These are phyloP conservation scores for Aspergillus pseudoterreus DNA, from an alignment of 2,329 filamentous ascomycete species.

Conservation along the genomic window DNA sequence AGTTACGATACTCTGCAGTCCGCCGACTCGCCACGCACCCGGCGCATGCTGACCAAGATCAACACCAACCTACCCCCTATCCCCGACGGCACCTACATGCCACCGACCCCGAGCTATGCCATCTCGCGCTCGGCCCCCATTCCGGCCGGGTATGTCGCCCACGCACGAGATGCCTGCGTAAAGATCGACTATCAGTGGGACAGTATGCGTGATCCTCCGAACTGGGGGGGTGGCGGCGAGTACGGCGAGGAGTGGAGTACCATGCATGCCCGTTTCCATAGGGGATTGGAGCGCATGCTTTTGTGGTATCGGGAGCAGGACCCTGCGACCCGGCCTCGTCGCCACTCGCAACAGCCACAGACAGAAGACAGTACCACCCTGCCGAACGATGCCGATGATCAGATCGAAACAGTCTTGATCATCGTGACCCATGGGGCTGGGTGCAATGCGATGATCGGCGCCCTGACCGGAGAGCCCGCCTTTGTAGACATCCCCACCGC, in stretches of 20 bases:
- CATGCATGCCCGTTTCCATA: slow-evolving; percentile 89
- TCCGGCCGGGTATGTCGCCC: slow-evolving; percentile 80
- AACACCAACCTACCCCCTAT: slow-evolving; percentile 29
- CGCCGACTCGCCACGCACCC: slow-evolving; percentile 11
- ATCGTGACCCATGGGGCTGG: slow-evolving; percentile 93
- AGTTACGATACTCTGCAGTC: slow-evolving; percentile 40
- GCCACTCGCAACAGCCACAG: slow-evolving; percentile 15
- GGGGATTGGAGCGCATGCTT: slow-evolving; percentile 72
- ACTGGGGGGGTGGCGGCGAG: slow-evolving; percentile 84
- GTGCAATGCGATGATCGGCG: slow-evolving; percentile 91
- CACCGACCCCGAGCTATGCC: slow-evolving; percentile 78
- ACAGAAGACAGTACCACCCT: neutral
- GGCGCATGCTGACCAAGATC: slow-evolving; percentile 26
- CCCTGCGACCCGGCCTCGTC: slow-evolving; percentile 10
- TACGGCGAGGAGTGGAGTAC: slow-evolving; percentile 92
- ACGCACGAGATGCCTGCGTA: slow-evolving; percentile 82
- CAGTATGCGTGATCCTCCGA: slow-evolving; percentile 71
- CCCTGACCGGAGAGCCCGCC: slow-evolving; percentile 85
- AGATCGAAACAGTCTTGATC: slow-evolving; percentile 73
- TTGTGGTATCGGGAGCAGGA: slow-evolving; percentile 70
- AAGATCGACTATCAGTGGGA: slow-evolving; percentile 96
- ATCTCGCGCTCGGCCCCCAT: slow-evolving; percentile 77
- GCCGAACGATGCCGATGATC: slow-evolving; percentile 53
- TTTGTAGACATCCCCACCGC: slow-evolving; percentile 86
- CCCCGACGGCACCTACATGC: slow-evolving; percentile 56